These are phyloP conservation scores for Leccinum pallidistipes DNA, from an alignment of 1,284 basidiomycete species.

Conservation along the genomic window DNA sequence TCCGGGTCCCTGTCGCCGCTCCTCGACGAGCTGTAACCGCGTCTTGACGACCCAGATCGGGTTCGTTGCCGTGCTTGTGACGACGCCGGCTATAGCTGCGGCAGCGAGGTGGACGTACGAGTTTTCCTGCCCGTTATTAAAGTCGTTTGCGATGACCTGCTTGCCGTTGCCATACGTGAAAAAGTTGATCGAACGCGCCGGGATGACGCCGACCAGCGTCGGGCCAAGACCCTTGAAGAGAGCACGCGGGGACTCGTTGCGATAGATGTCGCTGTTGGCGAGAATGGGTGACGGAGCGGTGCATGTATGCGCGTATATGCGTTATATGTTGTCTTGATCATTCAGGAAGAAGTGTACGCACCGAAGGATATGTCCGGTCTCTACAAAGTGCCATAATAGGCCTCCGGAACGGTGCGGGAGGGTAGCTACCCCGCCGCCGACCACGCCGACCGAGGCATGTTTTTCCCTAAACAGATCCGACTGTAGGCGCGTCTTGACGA, in stretches of 20 bases:
- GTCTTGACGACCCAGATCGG: slow-evolving; percentile 99
- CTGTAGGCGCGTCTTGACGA: slow-evolving; percentile 97
- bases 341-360: slow-evolving; percentile 4
- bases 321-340: neutral
- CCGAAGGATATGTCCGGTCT: slow-evolving; percentile 90
- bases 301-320: neutral
- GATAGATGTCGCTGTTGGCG: slow-evolving; percentile 74
- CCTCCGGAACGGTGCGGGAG: slow-evolving; percentile 49
- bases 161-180: slow-evolving; percentile 99
- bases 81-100: slow-evolving; percentile 84
- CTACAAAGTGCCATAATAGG: slow-evolving; percentile 90
- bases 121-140: slow-evolving; percentile 86
- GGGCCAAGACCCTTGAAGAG: slow-evolving; percentile 96
- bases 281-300: neutral
- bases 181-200: slow-evolving; percentile 96
- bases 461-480: slow-evolving; percentile 83
- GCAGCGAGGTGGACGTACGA: slow-evolving; percentile 84
- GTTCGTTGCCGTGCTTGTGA: slow-evolving; percentile 90
- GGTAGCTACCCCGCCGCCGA: slow-evolving; percentile 43
- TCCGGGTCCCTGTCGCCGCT: slow-evolving; percentile 17
- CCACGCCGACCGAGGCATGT: slow-evolving; percentile 45
- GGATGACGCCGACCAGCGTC: slow-evolving; percentile 92
- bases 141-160: slow-evolving; percentile 79
- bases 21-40: slow-evolving; percentile 73
- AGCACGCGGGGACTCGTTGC: slow-evolving; percentile 88